These are phyloP conservation scores for Russula emetica DNA, from an alignment of 768 basidiomycete species.

Conservation along the genomic window DNA sequence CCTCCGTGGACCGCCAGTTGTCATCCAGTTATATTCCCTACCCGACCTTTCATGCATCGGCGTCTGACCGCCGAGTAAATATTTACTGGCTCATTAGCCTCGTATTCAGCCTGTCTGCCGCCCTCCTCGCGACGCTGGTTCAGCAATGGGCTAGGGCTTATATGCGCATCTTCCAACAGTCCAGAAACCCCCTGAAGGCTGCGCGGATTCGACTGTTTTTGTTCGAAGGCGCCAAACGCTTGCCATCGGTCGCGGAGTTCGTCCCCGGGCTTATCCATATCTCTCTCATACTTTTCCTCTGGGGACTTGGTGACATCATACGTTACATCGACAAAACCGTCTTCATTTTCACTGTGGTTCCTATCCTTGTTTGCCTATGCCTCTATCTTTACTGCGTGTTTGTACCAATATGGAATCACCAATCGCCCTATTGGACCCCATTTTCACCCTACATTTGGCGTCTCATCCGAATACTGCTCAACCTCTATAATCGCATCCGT, in stretches of 20 bases:
- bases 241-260: conserved; percentile 40
- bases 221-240: conserved; percentile 38
- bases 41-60: conserved; percentile 28
- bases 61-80: conserved; percentile 40
- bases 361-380: conserved; percentile 2
- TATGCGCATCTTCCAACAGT: conserved; percentile 30
- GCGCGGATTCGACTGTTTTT: conserved; percentile 41
- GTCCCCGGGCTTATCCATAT: conserved; percentile 47
- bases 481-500: not conserved
- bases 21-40: not conserved
- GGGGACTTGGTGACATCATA: conserved; percentile 44
- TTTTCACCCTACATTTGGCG: conserved; percentile 1
- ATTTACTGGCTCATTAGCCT: conserved; percentile 39
- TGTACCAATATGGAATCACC: conserved; percentile 1
- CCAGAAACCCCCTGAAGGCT: conserved; percentile 33
- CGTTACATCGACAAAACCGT: conserved; percentile 29
- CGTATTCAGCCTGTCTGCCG: conserved; percentile 41
- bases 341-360: conserved; percentile 4
- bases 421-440: conserved; percentile 16
- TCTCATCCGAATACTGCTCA: conserved; percentile 3
- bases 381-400: conserved; percentile 19
- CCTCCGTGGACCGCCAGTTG: not conserved
- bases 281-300: conserved; percentile 35
- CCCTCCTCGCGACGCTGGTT: conserved; percentile 44
- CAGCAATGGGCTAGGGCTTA: conserved; percentile 49